Base-by-base conservation (phyloP, 495 filamentous ascomycete species). In the Podospora pseudopauciseta region DNA sequence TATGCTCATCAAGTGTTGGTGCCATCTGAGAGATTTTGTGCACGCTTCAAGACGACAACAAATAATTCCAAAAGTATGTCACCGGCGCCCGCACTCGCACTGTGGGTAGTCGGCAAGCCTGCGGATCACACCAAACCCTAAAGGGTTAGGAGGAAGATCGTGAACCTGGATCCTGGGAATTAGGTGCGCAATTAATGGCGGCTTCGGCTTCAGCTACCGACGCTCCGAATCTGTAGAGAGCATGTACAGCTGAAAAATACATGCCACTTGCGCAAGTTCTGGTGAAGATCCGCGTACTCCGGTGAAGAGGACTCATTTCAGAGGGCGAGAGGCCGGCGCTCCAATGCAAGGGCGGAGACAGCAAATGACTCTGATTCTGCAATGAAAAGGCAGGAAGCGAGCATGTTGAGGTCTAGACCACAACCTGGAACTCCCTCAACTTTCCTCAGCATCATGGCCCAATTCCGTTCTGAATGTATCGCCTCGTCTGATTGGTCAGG, bases 131-230 rank as follows among this genome's bases (percentile, higher is more conserved):
- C 61, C 61, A 63, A 63, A 6, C 61, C 61, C 18, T 1, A 63
- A 63, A 4, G 27, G 32, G 61, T 44, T 63, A 63, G 30, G n/a
- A 39, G 34, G 6, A 39, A 63, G 30, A 44, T 20, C 27, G 9
- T 30, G 34, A 20, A 19, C 30, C 61, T 63, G 16, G 30, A 63
- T 19, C 61, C 30, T 32, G 27, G 61, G 30, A 63, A 27, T n/a
- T 63, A 63, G 61, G 61, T 63, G 61, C 61, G 61, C 61, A 63
- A 63, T 63, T 63, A 63, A 63, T 63, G 61, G 61, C 11, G 61
- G 30, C n/a, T 20, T 44, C 61, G 61, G 30, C 27, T 20, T 44
- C 32, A 63, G 61, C 32, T 63, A 44, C 61, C 61, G 32, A 63
- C 34, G 61, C 61, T 63, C 30, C 30, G 61, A 32, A 28, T 20